Conservation (phyloP, 805 yeast genomes). For the Ogataea henricii region DNA sequence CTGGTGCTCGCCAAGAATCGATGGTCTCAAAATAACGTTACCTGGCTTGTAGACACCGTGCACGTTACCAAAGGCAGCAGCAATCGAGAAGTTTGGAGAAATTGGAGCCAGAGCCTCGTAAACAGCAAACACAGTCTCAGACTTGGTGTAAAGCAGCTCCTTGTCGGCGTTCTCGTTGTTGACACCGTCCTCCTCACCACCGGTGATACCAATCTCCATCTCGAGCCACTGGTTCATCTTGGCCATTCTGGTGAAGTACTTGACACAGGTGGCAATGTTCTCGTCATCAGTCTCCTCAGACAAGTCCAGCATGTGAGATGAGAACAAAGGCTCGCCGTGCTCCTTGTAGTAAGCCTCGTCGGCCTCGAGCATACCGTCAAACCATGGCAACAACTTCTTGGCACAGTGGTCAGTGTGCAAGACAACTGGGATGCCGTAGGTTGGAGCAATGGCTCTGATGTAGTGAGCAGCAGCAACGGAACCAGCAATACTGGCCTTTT, state of each 20-base stretch:
- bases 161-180: slow-evolving; percentile 93
- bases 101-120: slow-evolving; percentile 87
- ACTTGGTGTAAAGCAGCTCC: slow-evolving; percentile 87
- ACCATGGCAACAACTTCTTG: slow-evolving; percentile 96
- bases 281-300: slow-evolving; percentile 96
- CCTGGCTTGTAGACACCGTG: slow-evolving; percentile 99
- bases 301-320: slow-evolving; percentile 98
- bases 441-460: slow-evolving; percentile 94
- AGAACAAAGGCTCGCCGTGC: slow-evolving; percentile 94
- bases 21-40: slow-evolving; percentile 91
- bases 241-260: slow-evolving; percentile 92
- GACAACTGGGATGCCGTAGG: slow-evolving; percentile 94
- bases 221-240: slow-evolving; percentile 97
- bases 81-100: slow-evolving; percentile 97
- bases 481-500: slow-evolving; percentile 92
- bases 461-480: slow-evolving; percentile 96
- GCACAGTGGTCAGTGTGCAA: slow-evolving; percentile 99
- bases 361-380: slow-evolving; percentile 95
- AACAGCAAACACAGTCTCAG: slow-evolving; percentile 92
- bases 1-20: slow-evolving; percentile 95
- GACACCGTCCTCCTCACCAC: slow-evolving; percentile 99
- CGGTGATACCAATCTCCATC: slow-evolving; percentile 99
- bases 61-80: slow-evolving; percentile 99
- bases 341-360: slow-evolving; percentile 88
- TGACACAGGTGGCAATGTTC: slow-evolving; percentile 91